A percentile compares a stretch with the other conserved stretches of the same genome.
phyloP scores from a whole-genome alignment of 805 yeast genomes.

The Nakazawaea ernobii region DNA sequence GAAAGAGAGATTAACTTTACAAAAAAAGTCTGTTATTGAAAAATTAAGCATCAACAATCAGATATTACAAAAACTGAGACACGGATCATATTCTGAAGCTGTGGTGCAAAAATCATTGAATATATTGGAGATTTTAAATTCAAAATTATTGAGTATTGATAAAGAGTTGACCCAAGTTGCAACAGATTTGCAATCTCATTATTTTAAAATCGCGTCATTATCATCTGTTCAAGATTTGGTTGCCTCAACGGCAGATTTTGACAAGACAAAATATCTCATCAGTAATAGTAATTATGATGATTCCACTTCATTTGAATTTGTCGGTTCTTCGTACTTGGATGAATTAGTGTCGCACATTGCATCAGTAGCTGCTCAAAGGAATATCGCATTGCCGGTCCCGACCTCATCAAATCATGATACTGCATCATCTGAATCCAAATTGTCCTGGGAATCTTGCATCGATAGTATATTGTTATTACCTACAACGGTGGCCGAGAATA shows the following conservation, averaged over 20 bases:
- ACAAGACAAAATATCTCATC: background rate
- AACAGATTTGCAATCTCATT: background rate
- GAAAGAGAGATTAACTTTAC: background rate
- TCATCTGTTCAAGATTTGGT: constrained; percentile 4
- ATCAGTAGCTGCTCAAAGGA: constrained; percentile 38
- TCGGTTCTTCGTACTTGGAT: constrained; percentile 24
- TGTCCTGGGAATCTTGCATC: constrained; percentile 33
- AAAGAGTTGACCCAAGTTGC: background rate
- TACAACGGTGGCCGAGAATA: background rate
- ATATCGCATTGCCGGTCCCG: constrained; percentile 31
- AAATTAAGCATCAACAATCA: background rate
- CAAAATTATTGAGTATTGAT: background rate
- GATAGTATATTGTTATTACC: constrained; percentile 23
- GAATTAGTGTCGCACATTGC: constrained; percentile 40
- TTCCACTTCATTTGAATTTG: background rate
- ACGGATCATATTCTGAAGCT: background rate
- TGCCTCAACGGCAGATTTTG: background rate
- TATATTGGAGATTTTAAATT: background rate
- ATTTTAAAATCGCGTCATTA: background rate
- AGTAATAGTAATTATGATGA: background rate
- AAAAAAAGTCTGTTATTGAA: background rate
- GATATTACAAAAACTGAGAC: background rate
- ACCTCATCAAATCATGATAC: background rate
- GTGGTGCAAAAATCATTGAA: background rate
- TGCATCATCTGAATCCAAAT: background rate